Percentiles rank a stretch among this genome's conserved stretches.
phyloP scores from a whole-genome alignment of 2,329 filamentous ascomycete species.

The Diaporthe sp. region DNA sequence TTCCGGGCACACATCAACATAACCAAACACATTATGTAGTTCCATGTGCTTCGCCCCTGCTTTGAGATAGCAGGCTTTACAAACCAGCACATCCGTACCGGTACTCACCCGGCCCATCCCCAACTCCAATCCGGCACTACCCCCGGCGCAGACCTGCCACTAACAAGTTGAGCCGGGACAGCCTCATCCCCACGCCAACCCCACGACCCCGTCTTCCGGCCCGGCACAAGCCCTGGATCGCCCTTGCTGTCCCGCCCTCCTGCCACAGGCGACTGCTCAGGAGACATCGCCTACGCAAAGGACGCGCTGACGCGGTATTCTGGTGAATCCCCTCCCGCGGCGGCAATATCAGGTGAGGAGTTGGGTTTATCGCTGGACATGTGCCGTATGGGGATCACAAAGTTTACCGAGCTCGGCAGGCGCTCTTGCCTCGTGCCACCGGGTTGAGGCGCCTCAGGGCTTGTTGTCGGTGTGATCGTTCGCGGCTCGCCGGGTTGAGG shows the following conservation, averaged over 20 bases:
- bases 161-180: neutral
- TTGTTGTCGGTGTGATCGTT: no score
- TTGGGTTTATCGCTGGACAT: neutral
- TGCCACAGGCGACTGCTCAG: neutral
- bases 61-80: neutral
- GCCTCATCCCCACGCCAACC: neutral
- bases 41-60: neutral
- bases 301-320: neutral
- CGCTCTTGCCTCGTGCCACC: neutral
- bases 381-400: slow-evolving; percentile 2
- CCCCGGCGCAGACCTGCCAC: neutral
- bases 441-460: neutral
- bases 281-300: neutral
- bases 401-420: neutral
- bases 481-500: neutral
- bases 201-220: neutral
- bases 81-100: neutral
- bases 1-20: neutral
- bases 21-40: neutral
- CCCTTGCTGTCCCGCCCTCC: no score
- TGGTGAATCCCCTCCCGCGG: neutral
- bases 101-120: neutral
- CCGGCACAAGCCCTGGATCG: no score
- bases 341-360: neutral
- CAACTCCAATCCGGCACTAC: slow-evolving; percentile 25